Evolutionary conservation across 805 yeast species (phyloP).

Genomic region (Zygosaccharomyces gambellarensis): DNA sequence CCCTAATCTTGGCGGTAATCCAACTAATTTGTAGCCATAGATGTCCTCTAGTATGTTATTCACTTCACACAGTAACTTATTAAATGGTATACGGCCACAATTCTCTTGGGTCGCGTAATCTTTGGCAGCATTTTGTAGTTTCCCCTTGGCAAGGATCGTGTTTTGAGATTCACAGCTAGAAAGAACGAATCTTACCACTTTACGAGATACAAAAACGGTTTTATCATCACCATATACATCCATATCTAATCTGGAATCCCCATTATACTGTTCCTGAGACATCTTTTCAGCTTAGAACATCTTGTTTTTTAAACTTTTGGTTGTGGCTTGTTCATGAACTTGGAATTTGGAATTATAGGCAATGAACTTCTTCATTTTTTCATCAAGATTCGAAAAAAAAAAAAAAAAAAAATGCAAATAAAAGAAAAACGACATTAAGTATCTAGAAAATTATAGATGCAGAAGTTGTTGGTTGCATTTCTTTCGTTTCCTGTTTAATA

Average conservation of each 20-base stretch:
- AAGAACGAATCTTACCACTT: constrained; percentile 24
- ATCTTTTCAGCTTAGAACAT: background rate
- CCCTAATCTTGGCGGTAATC: constrained; percentile 16
- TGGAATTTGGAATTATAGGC: background rate
- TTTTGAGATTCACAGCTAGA: constrained; percentile 25
- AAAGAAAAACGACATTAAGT: background rate
- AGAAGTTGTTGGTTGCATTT: no score
- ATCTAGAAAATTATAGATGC: no score
- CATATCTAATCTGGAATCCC: background rate
- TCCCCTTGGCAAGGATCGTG: constrained; percentile 20
- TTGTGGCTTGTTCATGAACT: background rate
- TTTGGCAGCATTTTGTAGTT: constrained; percentile 18
- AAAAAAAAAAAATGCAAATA: background rate
- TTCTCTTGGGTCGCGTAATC: constrained; percentile 22
- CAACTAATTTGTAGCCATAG: constrained; percentile 26
- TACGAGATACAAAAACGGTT: constrained; percentile 15
- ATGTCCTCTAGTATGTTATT: constrained; percentile 24
- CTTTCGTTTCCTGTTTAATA: no score
- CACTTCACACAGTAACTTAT: constrained; percentile 11
- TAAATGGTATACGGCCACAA: constrained; percentile 13
- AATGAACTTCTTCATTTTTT: background rate
- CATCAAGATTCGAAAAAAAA: background rate
- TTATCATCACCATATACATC: constrained; percentile 9
- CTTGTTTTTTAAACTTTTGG: background rate
- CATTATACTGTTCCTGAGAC: background rate